Percentiles rank a stretch among this genome's conserved stretches.
phyloP scores from a whole-genome alignment of 2,329 filamentous ascomycete genomes.

The Neurospora sp. region DNA sequence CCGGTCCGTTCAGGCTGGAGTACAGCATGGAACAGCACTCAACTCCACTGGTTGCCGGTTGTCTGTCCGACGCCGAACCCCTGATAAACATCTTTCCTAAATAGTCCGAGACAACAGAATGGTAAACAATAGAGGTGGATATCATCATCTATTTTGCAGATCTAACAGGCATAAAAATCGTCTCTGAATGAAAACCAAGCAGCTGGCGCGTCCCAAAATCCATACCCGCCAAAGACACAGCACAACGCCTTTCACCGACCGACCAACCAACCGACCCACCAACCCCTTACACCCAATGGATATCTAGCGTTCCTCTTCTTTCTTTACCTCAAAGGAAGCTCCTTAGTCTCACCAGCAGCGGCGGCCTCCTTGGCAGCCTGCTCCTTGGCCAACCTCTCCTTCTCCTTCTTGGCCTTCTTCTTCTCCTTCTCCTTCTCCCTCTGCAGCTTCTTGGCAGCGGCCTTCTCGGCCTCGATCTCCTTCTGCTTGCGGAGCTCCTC shows the following conservation, averaged over 20 bases:
- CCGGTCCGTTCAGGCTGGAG: not conserved
- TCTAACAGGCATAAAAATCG: not conserved
- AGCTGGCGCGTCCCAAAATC: not conserved
- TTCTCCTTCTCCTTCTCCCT: slow-evolving; percentile 42
- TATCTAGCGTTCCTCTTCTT: not conserved
- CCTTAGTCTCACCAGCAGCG: not conserved
- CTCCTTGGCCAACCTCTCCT: slow-evolving; percentile 26
- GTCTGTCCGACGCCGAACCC: not conserved
- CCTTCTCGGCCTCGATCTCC: slow-evolving; percentile 42
- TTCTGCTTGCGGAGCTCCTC: slow-evolving; percentile 59
- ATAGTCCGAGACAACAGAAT: not conserved
- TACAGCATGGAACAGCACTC: not conserved
- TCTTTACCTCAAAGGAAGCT: not conserved
- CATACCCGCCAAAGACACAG: not conserved
- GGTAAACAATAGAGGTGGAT: not conserved
- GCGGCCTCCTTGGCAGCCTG: slow-evolving; percentile 18
- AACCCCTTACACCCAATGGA: not conserved
- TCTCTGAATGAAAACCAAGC: not conserved
- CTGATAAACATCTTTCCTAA: not conserved
- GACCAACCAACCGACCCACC: not conserved
- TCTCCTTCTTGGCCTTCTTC: slow-evolving; percentile 29
- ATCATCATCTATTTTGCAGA: not conserved
- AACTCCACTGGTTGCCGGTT: not conserved
- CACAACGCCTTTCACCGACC: not conserved
- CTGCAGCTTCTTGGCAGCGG: slow-evolving; percentile 40